Percentiles rank a stretch among this genome's conserved stretches.
Conservation (phyloP, 495 filamentous ascomycete species). For the Trichocladium antarcticum region DNA sequence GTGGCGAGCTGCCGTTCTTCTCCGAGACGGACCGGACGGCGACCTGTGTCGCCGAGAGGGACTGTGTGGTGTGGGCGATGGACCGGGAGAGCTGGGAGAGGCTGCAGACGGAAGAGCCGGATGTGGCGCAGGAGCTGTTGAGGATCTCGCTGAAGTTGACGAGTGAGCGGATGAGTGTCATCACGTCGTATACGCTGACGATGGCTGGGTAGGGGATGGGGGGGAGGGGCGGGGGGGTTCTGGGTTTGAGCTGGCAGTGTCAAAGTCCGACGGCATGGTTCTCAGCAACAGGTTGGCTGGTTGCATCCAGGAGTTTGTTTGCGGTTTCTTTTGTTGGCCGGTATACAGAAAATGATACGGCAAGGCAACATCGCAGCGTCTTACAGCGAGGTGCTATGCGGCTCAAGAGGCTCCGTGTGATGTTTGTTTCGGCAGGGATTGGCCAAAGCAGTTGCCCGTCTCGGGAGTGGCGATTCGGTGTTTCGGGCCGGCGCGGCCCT, state of each 20-base stretch:
- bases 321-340: no score
- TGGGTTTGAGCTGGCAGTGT: not conserved
- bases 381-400: no score
- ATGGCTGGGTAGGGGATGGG: constrained; percentile 22
- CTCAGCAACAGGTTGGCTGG: no score
- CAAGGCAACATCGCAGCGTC: no score
- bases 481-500: not conserved
- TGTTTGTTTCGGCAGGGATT: not conserved
- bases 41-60: constrained; percentile 70
- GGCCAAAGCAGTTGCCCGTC: no score
- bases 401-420: not conserved
- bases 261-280: no score
- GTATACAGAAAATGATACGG: no score
- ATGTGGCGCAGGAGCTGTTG: constrained; percentile 74
- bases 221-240: not conserved
- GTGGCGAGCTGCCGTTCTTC: constrained; percentile 94
- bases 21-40: constrained; percentile 76
- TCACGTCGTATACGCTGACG: constrained; percentile 49
- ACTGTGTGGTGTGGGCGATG: constrained; percentile 75
- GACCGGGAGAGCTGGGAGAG: constrained; percentile 55
- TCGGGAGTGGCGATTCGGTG: no score
- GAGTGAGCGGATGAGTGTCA: constrained; percentile 78
- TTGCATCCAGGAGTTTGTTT: no score
- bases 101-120: constrained; percentile 55
- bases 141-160: constrained; percentile 77